Evolutionary conservation across 495 filamentous ascomycete species (phyloP).

Genomic region (Penicillium goetzii): DNA sequence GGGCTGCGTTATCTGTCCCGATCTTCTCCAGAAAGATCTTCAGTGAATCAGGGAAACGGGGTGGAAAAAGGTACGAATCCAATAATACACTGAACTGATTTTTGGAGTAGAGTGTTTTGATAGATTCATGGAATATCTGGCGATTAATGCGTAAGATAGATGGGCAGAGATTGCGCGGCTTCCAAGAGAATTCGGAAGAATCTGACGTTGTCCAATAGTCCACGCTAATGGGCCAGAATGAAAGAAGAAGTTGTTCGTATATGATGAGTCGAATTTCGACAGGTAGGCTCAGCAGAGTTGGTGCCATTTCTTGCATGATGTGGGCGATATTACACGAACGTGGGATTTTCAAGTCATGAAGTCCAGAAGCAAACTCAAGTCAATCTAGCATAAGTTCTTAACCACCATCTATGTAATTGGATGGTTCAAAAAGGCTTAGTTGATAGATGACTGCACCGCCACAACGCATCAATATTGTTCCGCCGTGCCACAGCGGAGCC

Average conservation of each 20-base stretch:
- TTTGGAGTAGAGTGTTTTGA: not conserved
- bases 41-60: not conserved
- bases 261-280: not conserved
- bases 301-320: not conserved
- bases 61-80: too few relatives aligned
- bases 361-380: not conserved
- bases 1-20: not conserved
- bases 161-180: not conserved
- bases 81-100: not conserved
- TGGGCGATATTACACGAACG: not conserved
- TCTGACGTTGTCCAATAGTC: not conserved
- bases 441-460: conserved; percentile 28
- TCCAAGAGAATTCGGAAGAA: too few relatives aligned
- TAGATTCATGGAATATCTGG: not conserved
- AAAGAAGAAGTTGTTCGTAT: not conserved
- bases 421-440: too few relatives aligned
- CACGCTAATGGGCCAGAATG: not conserved
- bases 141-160: not conserved
- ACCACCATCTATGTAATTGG: too few relatives aligned
- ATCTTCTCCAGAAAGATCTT: not conserved
- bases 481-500: conserved; percentile 37
- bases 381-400: not conserved
- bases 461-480: conserved; percentile 44
- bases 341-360: not conserved
- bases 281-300: not conserved